A percentile compares a stretch with the other conserved stretches of the same genome.
Evolutionary conservation across 169 alveolate genomes (phyloP).

Genomic region (Cryptosporidium xiaoi): DNA sequence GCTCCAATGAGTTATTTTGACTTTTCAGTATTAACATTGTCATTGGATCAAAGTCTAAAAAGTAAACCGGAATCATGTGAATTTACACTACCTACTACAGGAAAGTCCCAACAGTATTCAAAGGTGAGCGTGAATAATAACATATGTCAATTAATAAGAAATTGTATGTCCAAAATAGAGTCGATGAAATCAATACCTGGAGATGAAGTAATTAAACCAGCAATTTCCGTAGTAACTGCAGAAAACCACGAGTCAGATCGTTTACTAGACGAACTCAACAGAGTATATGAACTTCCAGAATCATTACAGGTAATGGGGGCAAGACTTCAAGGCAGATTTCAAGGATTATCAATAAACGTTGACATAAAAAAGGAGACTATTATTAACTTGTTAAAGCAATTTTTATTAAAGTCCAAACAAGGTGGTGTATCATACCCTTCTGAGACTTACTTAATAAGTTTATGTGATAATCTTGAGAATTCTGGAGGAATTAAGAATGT

Average conservation of each 20-base stretch:
- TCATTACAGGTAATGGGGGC: slow-evolving; percentile 25
- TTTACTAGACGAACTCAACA: slow-evolving; percentile 2
- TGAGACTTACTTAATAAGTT: slow-evolving; percentile 1
- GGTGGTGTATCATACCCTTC: slow-evolving; percentile 9
- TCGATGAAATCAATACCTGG: slow-evolving; percentile 66
- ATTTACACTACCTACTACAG: slow-evolving; percentile 14
- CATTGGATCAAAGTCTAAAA: slow-evolving; percentile 21
- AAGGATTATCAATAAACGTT: slow-evolving; percentile 2
- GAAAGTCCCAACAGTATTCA: not conserved
- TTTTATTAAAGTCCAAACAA: not conserved
- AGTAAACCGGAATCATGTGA: not conserved
- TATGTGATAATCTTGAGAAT: slow-evolving; percentile 20
- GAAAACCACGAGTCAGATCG: slow-evolving; percentile 65
- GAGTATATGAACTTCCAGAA: not conserved
- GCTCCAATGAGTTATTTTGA: slow-evolving; percentile 45
- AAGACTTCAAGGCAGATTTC: slow-evolving; percentile 54
- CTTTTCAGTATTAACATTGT: slow-evolving; percentile 21
- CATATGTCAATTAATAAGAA: slow-evolving; percentile 20
- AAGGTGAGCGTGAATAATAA: not conserved
- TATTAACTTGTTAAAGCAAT: not conserved
- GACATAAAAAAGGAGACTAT: slow-evolving; percentile 22
- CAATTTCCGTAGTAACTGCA: slow-evolving; percentile 66
- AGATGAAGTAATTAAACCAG: slow-evolving; percentile 53
- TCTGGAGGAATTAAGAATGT: slow-evolving; percentile 5
- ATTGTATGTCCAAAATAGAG: slow-evolving; percentile 44